A percentile compares a stretch with the other conserved stretches of the same genome.
phyloP scores from a whole-genome alignment of 805 yeast species.

The Saturnispora besseyi region DNA sequence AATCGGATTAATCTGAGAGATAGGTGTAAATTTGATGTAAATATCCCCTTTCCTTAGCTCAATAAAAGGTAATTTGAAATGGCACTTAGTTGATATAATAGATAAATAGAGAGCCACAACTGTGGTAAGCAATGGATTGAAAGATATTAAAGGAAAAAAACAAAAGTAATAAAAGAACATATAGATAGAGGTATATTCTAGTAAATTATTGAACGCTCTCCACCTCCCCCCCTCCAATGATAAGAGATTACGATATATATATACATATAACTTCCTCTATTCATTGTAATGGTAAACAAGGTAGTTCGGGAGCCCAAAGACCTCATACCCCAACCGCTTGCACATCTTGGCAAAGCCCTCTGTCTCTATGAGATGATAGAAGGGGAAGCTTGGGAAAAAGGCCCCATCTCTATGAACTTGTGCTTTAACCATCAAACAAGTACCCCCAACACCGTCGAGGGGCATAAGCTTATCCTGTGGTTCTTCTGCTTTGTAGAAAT shows the following conservation, averaged over 20 bases:
- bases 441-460: constrained; percentile 97
- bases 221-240: too few species aligned
- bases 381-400: constrained; percentile 98
- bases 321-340: constrained; percentile 82
- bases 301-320: constrained; percentile 90
- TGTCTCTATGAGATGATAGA: constrained; percentile 92
- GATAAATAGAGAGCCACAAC: too few species aligned
- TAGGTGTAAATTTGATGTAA: neutral
- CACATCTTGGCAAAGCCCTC: constrained; percentile 99
- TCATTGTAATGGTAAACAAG: constrained; percentile 88
- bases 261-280: constrained; percentile 16
- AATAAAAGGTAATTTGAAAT: too few species aligned
- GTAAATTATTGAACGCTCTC: too few species aligned
- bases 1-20: neutral
- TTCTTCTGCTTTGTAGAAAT: constrained; percentile 61
- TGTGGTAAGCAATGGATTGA: too few species aligned
- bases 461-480: constrained; percentile 57
- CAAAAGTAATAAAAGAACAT: too few species aligned
- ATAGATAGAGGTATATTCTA: too few species aligned
- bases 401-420: constrained; percentile 99
- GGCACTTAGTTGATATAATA: too few species aligned
- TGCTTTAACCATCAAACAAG: constrained; percentile 90
- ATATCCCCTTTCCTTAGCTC: too few species aligned
- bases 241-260: too few species aligned
- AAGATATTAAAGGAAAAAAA: too few species aligned